These are phyloP conservation scores for Puccinia triticina DNA, from an alignment of 1,284 basidiomycete genomes.

Conservation along the genomic window DNA sequence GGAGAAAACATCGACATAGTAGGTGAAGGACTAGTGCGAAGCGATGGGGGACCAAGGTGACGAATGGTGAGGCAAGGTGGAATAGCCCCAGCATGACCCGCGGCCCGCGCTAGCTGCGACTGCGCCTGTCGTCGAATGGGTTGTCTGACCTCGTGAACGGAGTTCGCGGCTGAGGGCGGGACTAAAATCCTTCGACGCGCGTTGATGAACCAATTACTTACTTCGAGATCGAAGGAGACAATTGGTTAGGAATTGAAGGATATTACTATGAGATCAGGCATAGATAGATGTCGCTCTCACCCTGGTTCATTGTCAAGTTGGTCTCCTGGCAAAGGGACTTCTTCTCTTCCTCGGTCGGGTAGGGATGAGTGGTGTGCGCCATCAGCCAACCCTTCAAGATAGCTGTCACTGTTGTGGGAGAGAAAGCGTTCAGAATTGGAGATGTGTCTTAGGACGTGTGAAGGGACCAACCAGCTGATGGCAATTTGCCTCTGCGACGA, in stretches of 20 bases:
- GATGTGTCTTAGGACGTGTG: not conserved
- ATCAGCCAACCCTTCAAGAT: slow-evolving; percentile 87
- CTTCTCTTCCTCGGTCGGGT: slow-evolving; percentile 87
- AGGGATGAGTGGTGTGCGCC: slow-evolving; percentile 82
- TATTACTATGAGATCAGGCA: not conserved
- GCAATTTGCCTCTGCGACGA: slow-evolving; percentile 49
- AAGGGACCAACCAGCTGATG: slow-evolving; percentile 38
- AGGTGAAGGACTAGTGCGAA: not conserved
- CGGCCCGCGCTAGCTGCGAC: slow-evolving; percentile 28
- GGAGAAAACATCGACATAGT: slow-evolving; percentile 19
- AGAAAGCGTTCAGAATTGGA: not conserved
- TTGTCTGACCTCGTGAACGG: slow-evolving; percentile 44
- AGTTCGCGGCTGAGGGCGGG: slow-evolving; percentile 37
- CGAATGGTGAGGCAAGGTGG: slow-evolving; percentile 19
- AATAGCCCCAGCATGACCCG: slow-evolving; percentile 22
- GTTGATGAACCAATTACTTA: slow-evolving; percentile 86
- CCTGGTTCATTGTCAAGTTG: slow-evolving; percentile 81
- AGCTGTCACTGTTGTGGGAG: slow-evolving; percentile 78
- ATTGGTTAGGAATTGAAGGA: not conserved
- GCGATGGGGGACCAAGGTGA: slow-evolving; percentile 6
- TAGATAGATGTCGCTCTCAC: slow-evolving; percentile 58
- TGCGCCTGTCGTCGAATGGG: slow-evolving; percentile 42
- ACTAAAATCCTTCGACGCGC: slow-evolving; percentile 64
- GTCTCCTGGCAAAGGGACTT: slow-evolving; percentile 81
- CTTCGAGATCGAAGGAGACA: not conserved